These are phyloP conservation scores for Phaeodactylum tricornutum DNA, from an alignment of 108 stramenopile genomes.

Conservation along the genomic window DNA sequence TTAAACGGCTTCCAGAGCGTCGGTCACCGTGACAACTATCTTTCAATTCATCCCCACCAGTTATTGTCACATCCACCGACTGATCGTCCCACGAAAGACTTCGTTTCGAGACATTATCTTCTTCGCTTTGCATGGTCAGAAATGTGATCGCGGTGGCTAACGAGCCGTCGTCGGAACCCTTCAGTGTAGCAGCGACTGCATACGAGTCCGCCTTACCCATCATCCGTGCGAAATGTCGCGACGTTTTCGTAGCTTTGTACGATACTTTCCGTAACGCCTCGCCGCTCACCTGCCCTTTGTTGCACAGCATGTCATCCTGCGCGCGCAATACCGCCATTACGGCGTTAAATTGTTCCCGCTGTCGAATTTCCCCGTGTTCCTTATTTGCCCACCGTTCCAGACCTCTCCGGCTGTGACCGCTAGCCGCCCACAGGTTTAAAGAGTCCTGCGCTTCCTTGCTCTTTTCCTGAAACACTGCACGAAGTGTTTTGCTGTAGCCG, in stretches of 20 bases:
- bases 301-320: conserved; percentile 13
- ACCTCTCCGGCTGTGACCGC: conserved; percentile 24
- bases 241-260: conserved; percentile 11
- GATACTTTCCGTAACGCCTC: conserved; percentile 18
- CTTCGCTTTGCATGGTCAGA: no score
- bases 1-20: no score
- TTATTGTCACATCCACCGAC: no score
- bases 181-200: conserved; percentile 17
- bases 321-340: conserved; percentile 15
- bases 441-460: conserved; percentile 12
- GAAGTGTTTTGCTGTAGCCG: conserved; percentile 13
- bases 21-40: no score
- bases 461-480: conserved; percentile 9
- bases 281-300: not conserved
- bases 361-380: conserved; percentile 12
- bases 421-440: conserved; percentile 21
- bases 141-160: no score
- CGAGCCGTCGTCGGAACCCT: no score
- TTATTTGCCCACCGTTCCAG: conserved; percentile 26
- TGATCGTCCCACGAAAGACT: no score
- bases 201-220: conserved; percentile 29
- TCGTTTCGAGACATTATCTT: no score
- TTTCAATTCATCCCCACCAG: no score
- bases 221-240: conserved; percentile 32
- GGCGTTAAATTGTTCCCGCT: conserved; percentile 15